phyloP scores from a whole-genome alignment of 2,329 filamentous ascomycete genomes.

The Botryotinia narcissicola region DNA sequence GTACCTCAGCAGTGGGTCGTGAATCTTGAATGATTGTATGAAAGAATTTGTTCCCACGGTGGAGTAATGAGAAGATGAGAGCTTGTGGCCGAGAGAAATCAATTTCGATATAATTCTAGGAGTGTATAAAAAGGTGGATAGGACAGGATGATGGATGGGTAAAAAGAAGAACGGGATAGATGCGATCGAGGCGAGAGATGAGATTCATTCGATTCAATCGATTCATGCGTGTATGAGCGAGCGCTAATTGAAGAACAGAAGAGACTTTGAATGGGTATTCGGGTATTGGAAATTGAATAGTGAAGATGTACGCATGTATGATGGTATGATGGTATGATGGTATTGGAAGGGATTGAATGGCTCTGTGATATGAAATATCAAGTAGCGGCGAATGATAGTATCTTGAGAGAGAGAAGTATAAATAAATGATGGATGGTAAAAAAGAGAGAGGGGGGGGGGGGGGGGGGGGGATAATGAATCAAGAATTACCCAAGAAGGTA shows the following conservation, averaged over 20 bases:
- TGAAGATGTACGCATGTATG: not conserved
- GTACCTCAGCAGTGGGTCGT: conserved; percentile 4
- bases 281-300: not conserved
- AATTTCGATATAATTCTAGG: not conserved
- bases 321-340: not conserved
- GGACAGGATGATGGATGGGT: not conserved
- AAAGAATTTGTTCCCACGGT: not conserved
- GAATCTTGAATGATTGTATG: not conserved
- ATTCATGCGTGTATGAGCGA: not conserved
- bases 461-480: not conserved
- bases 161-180: not conserved
- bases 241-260: not conserved
- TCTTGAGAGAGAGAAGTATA: not conserved
- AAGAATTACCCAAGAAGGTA: conserved; percentile 11
- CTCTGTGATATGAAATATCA: not conserved
- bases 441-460: not conserved
- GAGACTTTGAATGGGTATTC: not conserved
- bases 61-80: not conserved
- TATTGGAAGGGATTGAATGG: not conserved
- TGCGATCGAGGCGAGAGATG: not conserved
- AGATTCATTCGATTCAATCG: not conserved
- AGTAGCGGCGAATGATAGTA: not conserved
- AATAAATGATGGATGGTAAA: not conserved
- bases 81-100: not conserved
- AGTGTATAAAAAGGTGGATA: not conserved